These are phyloP conservation scores for Pouteria glomerata DNA, from an alignment of 148 eudicot species.

Conservation along the genomic window DNA sequence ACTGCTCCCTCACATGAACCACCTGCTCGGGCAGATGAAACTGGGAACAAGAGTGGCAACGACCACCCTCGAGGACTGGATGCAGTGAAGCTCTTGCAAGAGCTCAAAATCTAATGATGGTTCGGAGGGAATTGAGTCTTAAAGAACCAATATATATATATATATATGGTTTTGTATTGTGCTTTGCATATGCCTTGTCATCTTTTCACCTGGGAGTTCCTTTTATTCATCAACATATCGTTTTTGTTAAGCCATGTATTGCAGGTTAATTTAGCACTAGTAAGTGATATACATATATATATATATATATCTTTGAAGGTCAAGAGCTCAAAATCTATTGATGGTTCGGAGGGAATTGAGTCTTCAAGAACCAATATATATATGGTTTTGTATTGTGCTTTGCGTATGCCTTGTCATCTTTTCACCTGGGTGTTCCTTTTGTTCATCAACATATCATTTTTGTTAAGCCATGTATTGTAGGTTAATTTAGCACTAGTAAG, in stretches of 20 bases:
- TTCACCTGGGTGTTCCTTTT: constrained; percentile 17
- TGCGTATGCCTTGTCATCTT: constrained; percentile 10
- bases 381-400: neutral
- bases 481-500: neutral
- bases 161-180: neutral
- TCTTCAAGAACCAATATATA: constrained; percentile 16
- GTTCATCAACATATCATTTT: constrained; percentile 7
- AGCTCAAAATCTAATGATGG: constrained; percentile 41
- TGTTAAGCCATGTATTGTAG: neutral
- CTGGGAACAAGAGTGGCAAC: constrained; percentile 7
- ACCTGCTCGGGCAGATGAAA: neutral
- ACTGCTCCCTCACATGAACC: constrained; percentile 1
- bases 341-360: constrained; percentile 21
- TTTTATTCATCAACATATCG: constrained; percentile 4
- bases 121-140: constrained; percentile 22
- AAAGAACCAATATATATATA: constrained; percentile 17
- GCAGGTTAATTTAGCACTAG: neutral
- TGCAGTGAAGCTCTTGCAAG: constrained; percentile 42
- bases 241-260: neutral
- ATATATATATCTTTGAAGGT: constrained; percentile 5
- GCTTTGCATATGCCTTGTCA: constrained; percentile 3
- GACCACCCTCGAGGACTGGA: constrained; percentile 21
- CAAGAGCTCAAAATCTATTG: constrained; percentile 38
- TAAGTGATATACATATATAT: no score
- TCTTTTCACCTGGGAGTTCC: constrained; percentile 19